These are phyloP conservation scores for Anisodus tanguticus DNA, from an alignment of 257 asterid species.

Conservation along the genomic window DNA sequence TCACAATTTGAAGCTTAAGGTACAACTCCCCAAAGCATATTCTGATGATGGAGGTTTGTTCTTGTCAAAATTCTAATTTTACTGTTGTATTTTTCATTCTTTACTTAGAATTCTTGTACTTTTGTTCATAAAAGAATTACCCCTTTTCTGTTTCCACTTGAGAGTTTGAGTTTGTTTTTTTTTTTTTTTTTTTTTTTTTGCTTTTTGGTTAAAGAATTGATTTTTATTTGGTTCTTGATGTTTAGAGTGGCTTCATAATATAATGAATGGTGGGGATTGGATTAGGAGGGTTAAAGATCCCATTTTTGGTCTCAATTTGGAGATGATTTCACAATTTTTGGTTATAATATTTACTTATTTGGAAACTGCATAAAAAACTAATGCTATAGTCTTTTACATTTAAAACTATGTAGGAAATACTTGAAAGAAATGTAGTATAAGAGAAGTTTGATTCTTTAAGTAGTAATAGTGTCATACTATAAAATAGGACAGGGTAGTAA, in stretches of 20 bases:
- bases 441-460: no score
- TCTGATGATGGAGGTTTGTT: conserved; percentile 45
- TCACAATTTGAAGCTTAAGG: conserved; percentile 45
- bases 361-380: no score
- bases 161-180: no score
- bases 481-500: no score
- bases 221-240: neutral
- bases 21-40: conserved; percentile 47
- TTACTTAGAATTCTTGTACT: neutral
- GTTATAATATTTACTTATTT: neutral
- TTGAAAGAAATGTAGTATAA: no score
- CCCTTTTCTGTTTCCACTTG: no score
- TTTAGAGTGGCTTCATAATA: neutral
- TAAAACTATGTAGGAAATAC: no score
- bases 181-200: no score
- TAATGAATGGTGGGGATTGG: neutral
- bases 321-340: neutral
- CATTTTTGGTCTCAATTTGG: neutral
- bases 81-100: neutral
- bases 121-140: neutral
- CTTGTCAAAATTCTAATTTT: neutral
- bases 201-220: neutral
- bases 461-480: no score
- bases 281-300: neutral
- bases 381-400: no score